Conservation (phyloP, 345 rosid species). For the Trapa bicornis region DNA sequence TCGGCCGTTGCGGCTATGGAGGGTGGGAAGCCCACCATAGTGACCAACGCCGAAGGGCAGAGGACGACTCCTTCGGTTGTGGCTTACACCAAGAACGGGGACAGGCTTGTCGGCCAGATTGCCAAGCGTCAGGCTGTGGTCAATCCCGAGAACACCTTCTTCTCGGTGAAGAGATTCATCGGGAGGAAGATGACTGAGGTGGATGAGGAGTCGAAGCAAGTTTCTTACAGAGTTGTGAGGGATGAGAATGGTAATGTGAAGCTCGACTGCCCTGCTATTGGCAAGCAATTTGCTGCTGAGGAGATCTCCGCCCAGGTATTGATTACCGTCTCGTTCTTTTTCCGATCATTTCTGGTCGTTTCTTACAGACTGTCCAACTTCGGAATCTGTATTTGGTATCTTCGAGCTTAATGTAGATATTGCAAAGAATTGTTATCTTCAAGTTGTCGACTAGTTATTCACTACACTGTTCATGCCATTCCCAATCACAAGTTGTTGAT, state of each 20-base stretch:
- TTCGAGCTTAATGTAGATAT: too few relatives aligned
- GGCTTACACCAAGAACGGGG: conserved; percentile 84
- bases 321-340: neutral
- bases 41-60: conserved; percentile 96
- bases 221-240: conserved; percentile 66
- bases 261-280: conserved; percentile 84
- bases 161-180: conserved; percentile 93
- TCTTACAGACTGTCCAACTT: neutral
- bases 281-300: conserved; percentile 89
- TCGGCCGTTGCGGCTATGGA: conserved; percentile 99
- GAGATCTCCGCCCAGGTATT: conserved; percentile 97
- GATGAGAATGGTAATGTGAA: conserved; percentile 94
- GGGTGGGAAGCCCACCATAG: conserved; percentile 96
- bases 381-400: too few relatives aligned
- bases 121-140: conserved; percentile 96
- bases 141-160: conserved; percentile 96
- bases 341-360: neutral
- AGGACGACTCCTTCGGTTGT: conserved; percentile 95
- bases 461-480: too few relatives aligned
- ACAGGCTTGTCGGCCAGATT: conserved; percentile 88
- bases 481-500: too few relatives aligned
- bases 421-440: too few relatives aligned
- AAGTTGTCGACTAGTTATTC: too few relatives aligned
- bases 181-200: conserved; percentile 97
- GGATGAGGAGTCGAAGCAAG: conserved; percentile 94